Conservation (phyloP, 2,329 filamentous ascomycete species). For the Hypoxylon sp. region DNA sequence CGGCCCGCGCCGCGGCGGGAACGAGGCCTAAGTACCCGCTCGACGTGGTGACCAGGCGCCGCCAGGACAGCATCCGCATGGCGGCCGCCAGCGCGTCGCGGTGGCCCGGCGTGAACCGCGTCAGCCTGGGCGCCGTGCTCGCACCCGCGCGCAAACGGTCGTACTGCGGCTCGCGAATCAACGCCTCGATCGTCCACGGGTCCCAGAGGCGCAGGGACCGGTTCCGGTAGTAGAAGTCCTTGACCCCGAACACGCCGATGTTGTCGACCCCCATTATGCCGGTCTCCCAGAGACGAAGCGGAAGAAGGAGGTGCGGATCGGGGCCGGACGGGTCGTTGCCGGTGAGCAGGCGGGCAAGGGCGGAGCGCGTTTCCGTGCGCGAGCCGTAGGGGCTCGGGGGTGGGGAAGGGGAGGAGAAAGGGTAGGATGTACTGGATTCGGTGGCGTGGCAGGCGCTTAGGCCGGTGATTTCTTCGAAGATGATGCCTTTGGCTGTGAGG, state of each 20-base stretch:
- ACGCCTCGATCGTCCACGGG: neutral
- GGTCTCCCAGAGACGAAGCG: conserved; percentile 8
- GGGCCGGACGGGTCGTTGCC: conserved; percentile 2
- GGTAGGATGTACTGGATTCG: conserved; percentile 23
- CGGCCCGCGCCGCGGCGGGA: conserved; percentile 18
- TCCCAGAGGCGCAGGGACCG: neutral
- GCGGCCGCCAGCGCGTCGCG: neutral
- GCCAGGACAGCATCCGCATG: conserved; percentile 8
- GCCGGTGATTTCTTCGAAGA: conserved; percentile 17
- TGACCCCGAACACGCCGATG: conserved; percentile 26
- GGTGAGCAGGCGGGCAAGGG: conserved; percentile 2
- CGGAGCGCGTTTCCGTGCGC: conserved; percentile 3
- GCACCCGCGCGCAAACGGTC: conserved; percentile 5
- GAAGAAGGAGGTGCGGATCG: neutral
- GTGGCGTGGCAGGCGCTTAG: conserved; percentile 29
- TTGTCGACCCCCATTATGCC: conserved; percentile 22
- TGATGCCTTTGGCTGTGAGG: conserved; percentile 17
- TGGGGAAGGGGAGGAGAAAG: neutral
- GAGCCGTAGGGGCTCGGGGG: conserved; percentile 23
- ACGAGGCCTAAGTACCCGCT: conserved; percentile 18
- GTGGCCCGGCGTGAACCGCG: neutral
- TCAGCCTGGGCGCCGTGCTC: neutral
- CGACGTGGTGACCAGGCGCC: neutral
- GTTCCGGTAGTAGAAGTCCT: conserved; percentile 32
- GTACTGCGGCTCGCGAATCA: conserved; percentile 1